These are phyloP conservation scores for Syzygium jambos DNA, from an alignment of 345 rosid genomes.

Conservation along the genomic window DNA sequence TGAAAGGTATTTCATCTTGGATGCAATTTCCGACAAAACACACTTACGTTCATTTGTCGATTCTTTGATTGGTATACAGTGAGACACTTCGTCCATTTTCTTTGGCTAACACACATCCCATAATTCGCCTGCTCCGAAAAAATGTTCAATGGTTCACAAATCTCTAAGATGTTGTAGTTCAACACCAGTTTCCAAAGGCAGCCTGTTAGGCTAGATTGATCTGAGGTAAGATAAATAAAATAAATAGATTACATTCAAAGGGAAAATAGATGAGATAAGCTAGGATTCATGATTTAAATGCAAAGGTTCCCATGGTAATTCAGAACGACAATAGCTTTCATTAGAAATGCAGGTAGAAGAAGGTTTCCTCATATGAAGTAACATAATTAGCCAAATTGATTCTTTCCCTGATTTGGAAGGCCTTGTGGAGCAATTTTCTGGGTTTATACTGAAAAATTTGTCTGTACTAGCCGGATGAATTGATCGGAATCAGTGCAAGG, in stretches of 20 bases:
- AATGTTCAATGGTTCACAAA: not conserved
- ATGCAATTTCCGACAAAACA: not conserved
- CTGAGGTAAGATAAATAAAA: not conserved
- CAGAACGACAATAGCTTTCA: not conserved
- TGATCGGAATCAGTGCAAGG: not conserved
- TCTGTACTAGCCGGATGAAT: not conserved
- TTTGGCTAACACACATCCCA: not conserved
- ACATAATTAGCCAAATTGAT: not conserved
- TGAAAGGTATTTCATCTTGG: not conserved
- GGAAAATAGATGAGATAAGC: not conserved
- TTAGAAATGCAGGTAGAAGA: not conserved
- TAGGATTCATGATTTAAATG: not conserved
- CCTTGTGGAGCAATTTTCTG: not conserved
- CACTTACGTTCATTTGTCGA: not conserved
- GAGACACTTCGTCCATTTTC: not conserved
- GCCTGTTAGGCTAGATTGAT: not conserved
- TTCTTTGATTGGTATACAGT: not conserved
- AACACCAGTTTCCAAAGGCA: not conserved
- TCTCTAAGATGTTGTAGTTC: not conserved
- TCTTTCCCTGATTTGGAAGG: not conserved
- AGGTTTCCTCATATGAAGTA: not conserved
- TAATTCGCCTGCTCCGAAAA: not conserved
- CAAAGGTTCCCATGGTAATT: not conserved
- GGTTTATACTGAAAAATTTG: not conserved
- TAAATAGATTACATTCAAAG: not conserved